Evolutionary conservation across 2,329 filamentous ascomycete species (phyloP), one percentile per base, ranked within the genome.

Genomic region (Calonectria pseudoreteaudii): DNA sequence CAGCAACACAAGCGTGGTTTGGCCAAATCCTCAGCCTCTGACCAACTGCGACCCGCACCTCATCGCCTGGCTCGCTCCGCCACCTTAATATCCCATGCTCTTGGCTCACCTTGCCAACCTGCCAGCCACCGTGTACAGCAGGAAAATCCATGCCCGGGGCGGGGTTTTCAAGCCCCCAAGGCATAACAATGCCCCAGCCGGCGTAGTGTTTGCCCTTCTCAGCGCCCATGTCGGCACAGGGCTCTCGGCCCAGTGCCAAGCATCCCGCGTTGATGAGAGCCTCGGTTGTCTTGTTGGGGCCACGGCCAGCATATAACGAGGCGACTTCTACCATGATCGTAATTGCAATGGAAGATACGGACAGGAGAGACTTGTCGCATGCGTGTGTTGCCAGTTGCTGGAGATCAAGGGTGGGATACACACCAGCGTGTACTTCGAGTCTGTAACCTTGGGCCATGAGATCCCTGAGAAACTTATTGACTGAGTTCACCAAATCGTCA

Each of bases 1-100:
- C 92, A 1, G 93, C 90, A 76, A 96, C 92, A 81, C 94, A 96
- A 41, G 93, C 90, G 85, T 96, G 94, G 78, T 96, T 96, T 0
- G 94, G 93, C 91, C 92, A 95, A 10, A 96, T 86, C 71, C 91
- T 87, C 31, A 95, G 83, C 77, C 91, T 91, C 81, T 94, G 90
- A 0, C 94, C 94, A 41, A 94, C 85, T 3, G 83, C 75, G 71
- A 95, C 81, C 60, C 85, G 81, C 62, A 89, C 83, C n/a, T 86
- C 82, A 4, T 86, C 82, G 0, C 86, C 88, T 36, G 86, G 84
- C 13, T 79, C 71, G 2, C 86, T 86, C 10, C 85, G 84, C 90
- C 92, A 94, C 3, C 85, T 86, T 76, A 96, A 80, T 65, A 95
- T 90, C 0, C 93, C 93, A 84, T 96, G 94, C 84, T 96, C 94